Conservation (phyloP, 2,329 filamentous ascomycete species). For the Aspergillus ruber region DNA sequence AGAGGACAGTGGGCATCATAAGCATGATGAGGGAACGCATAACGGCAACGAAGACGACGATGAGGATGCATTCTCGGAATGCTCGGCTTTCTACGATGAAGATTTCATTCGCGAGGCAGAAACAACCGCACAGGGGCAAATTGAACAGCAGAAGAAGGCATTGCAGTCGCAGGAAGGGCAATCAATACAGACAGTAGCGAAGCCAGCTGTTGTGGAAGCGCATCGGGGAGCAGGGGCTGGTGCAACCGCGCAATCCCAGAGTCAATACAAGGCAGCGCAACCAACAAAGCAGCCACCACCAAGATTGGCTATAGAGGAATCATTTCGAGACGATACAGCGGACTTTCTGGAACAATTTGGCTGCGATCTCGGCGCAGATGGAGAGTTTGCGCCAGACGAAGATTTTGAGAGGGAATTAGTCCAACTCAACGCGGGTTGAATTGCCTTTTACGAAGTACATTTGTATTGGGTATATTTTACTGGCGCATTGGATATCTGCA, state of each 20-base stretch:
- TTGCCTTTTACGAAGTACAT: background rate
- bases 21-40: background rate
- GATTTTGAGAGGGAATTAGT: conserved; percentile 15
- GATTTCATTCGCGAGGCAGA: conserved; percentile 21
- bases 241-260: conserved; percentile 3
- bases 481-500: background rate
- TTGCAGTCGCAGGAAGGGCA: background rate
- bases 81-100: conserved; percentile 26
- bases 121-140: conserved; percentile 2
- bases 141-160: background rate
- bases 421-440: conserved; percentile 12
- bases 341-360: conserved; percentile 20
- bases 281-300: background rate
- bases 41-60: conserved; percentile 8
- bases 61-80: conserved; percentile 28
- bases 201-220: no score
- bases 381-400: conserved; percentile 6
- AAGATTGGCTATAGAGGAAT: conserved; percentile 9
- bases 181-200: no score
- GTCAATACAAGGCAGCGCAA: background rate
- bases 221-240: conserved; percentile 13
- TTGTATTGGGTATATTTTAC: background rate
- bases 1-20: background rate
- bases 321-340: conserved; percentile 32
- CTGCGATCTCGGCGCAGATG: conserved; percentile 9